Base-by-base conservation (phyloP, 2,329 filamentous ascomycete genomes). In the Fusarium sp. region DNA sequence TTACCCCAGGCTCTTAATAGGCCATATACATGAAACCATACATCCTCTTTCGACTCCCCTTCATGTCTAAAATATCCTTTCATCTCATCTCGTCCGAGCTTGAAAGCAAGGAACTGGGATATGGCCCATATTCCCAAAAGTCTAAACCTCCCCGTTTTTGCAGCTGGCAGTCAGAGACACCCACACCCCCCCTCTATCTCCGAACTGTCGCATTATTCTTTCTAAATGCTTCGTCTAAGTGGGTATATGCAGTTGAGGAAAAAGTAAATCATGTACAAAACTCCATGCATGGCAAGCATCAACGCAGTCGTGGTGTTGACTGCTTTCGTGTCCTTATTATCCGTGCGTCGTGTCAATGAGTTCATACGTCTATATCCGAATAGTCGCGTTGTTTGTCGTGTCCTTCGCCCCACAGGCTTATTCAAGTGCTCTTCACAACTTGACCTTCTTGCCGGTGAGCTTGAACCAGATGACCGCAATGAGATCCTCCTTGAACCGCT, bases 401-500 rank as follows among this genome's bases (percentile, higher is more conserved):
- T 51, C 17, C 32, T 52, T 53, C 39, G 39, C 22, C 28, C 35
- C 54, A 33, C 46, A 51, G 37, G 22, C 22, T 48, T 35, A 56
- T 47, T 39, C 39, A 33, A 45, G 17, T 54, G 53, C 33, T 43
- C 49, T 57, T 77, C 78, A 88, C 47, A 88, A 78, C 80, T 86
- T 88, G 74, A 88, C 84, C 74, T 83, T 84, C 64, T 86, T 80
- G 30, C 88, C 88, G 1, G 87, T 90, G 45, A 90, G 73, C 79
- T 90, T 89, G 76, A 82, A 87, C 87, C 87, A 90, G 59, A 87
- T 77, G 45, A 85, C 80, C 30, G 87, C 87, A 17, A 90, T 73
- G 19, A 90, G 75, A 67, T 90, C 88, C 76, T 90, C 88, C 83
- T 90, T 90, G 80, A 90, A 90, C 26, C 82, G 82, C 82, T 96